Evolutionary conservation across 1,284 basidiomycete genomes (phyloP), one percentile per base, ranked within the genome.

Genomic region (Tilletia walkeri): DNA sequence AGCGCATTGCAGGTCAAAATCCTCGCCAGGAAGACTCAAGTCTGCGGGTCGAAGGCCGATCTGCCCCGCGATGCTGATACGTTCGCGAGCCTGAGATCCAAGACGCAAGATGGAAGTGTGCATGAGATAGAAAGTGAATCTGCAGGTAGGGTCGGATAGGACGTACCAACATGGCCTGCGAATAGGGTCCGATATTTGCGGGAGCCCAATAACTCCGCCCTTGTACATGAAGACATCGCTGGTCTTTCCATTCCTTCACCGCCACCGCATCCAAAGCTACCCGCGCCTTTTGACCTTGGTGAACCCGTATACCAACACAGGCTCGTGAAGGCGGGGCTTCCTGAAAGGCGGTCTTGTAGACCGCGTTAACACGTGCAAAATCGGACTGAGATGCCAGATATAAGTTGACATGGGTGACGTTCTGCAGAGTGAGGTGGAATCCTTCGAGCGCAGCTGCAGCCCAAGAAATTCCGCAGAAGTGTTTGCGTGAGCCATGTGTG

Each of bases 171-270:
- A 98, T 88, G 6, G 93, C 91, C 85, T 99, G 96, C 0, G 94
- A 95, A 84, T 99, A 99, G 1, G 96, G 96, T 45, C 96, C 96
- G 69, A 99, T 99, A 83, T 98, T 99, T 2, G 96, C 95, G 9
- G 96, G 94, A 18, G 95, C 95, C 96, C 96, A 99, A 83, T 98
- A 98, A 82, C 93, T 95, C 68, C 95, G 84, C 16, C 93, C 89
- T 84, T 99, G 96, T 0, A 99, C 95, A 81, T 99, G 96, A 47
- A 99, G 86, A 0, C 91, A 86, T 68, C 88, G 88, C 3, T 76
- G 48, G 66, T 67, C 56, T 2, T 70, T 45, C 2, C 18, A 9
- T 9, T 61, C 20, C 4, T 47, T 14, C 10, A 20, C 45, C 4
- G 9, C 45, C 18, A n/a, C n/a, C 16, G 39, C 45, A 20, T 66